Evolutionary conservation across 352 stramenopile species (phyloP), one percentile per base, ranked within the genome.

Genomic region (Phytophthora tentaculata): DNA sequence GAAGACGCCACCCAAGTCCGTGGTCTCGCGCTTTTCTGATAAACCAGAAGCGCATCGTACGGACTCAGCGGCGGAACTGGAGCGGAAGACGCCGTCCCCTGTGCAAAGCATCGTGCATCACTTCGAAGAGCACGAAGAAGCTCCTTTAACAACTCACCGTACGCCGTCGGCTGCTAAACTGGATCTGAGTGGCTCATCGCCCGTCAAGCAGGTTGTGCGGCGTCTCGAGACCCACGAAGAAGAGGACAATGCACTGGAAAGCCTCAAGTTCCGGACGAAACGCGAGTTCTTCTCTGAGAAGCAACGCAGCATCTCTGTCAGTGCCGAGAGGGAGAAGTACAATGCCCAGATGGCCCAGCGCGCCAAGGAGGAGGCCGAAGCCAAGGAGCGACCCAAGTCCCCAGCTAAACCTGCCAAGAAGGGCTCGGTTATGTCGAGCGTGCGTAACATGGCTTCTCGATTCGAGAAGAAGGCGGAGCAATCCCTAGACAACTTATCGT

Each of bases 231-330:
- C 57, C 3, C 83, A 89, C 43, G 10, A 73, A 29, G 49, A 70
- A 63, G 74, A 84, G 24, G 51, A 80, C 8, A 77, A 88, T 45
- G 69, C 66, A 2, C 64, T 92, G 24, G 81, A 86, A 14, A 71
- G 55, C 7, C 64, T 89, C 5, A 79, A 81, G 41, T 73, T 87
- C 48, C 78, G 81, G 24, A 89, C 81, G 17, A 81, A 87, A 56
- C 81, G 81, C 43, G 71, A 77, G 20, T 89, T 87, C 29, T 89
- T 89, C 51, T 71, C 68, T 10, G 80, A 76, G 5, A 77, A 70
- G 8, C 63, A 76, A 51, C 75, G 62, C 7, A 83, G 68, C 29
- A 78, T 83, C 47, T 66, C 53, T 13, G 75, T 83, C 0, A 71
- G 61, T 20, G 39, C 73, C 6, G 75, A 83, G 56, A 75, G 59